phyloP scores from a whole-genome alignment of 306 rosid genomes.

The Sphenostylis stenocarpa region DNA sequence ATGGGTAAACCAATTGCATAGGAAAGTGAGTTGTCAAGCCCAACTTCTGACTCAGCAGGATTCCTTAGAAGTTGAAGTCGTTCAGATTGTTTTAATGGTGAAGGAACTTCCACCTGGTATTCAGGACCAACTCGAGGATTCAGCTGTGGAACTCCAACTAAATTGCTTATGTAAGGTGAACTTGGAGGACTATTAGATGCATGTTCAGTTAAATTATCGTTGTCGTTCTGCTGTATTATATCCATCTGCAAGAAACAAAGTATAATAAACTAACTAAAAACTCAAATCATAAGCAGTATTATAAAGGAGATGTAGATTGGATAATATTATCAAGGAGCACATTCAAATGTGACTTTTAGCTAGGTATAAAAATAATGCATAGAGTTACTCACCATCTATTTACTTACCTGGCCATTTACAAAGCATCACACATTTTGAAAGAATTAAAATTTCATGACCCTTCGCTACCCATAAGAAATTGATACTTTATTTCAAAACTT shows the following conservation, averaged over 20 bases:
- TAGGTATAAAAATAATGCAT: neutral
- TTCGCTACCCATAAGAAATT: neutral
- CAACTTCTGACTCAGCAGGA: slow-evolving; percentile 45
- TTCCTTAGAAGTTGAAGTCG: slow-evolving; percentile 38
- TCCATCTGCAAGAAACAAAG: slow-evolving; percentile 48
- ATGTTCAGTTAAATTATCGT: slow-evolving; percentile 37
- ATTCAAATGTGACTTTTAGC: slow-evolving; percentile 13
- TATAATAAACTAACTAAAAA: slow-evolving; percentile 14
- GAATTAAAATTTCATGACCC: neutral
- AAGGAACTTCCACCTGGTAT: slow-evolving; percentile 66
- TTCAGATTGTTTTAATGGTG: slow-evolving; percentile 43
- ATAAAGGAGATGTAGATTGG: neutral
- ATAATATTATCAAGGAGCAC: slow-evolving; percentile 27
- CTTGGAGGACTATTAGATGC: slow-evolving; percentile 37
- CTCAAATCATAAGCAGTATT: slow-evolving; percentile 21
- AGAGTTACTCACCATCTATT: neutral
- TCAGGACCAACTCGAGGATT: slow-evolving; percentile 60
- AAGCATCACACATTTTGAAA: slow-evolving; percentile 14
- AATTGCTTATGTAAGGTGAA: slow-evolving; percentile 45
- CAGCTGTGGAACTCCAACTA: slow-evolving; percentile 50
- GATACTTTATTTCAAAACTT: neutral
- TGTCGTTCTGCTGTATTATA: slow-evolving; percentile 31
- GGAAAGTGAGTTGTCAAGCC: slow-evolving; percentile 28
- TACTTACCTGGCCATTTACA: neutral
- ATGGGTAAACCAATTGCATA: slow-evolving; percentile 62